phyloP scores from a whole-genome alignment of 2,329 filamentous ascomycete genomes.

The Sporothrix sp. region DNA sequence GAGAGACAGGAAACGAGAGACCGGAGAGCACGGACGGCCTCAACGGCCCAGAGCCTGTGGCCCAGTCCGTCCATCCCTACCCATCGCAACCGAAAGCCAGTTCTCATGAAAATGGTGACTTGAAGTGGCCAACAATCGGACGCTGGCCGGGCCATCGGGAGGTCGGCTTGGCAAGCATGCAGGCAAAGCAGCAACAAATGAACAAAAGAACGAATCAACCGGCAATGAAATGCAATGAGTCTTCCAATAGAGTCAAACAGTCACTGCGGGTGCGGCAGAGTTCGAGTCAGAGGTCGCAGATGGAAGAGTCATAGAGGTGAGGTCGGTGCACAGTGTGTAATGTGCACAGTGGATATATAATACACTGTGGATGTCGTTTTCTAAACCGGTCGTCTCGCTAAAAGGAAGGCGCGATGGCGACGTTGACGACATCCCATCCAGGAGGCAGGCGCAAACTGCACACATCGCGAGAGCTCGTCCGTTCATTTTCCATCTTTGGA shows the following conservation, averaged over 20 bases:
- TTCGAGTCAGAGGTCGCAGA: neutral
- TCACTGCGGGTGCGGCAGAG: neutral
- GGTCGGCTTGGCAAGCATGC: no score
- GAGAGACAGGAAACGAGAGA: no score
- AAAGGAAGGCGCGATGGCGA: conserved; percentile 2
- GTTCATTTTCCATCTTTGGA: neutral
- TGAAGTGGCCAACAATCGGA: neutral
- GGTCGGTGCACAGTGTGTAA: neutral
- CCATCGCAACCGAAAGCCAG: no score
- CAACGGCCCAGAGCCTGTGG: no score
- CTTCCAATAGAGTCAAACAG: neutral
- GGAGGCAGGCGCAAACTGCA: no score
- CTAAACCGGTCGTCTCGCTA: conserved; percentile 9
- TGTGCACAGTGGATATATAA: neutral
- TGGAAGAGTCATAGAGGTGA: neutral
- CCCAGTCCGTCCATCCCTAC: no score
- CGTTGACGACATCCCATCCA: neutral
- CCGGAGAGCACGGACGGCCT: no score
- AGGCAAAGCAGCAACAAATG: no score
- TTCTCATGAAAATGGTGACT: no score
- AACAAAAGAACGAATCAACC: neutral
- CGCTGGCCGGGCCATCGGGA: no score
- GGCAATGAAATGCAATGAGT: neutral
- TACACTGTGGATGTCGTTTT: neutral
- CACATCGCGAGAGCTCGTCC: neutral